Percentiles rank a stretch among this genome's conserved stretches.
These are phyloP conservation scores for Stephania japonica DNA, from an alignment of 164 flowering plant genomes.

Conservation along the genomic window DNA sequence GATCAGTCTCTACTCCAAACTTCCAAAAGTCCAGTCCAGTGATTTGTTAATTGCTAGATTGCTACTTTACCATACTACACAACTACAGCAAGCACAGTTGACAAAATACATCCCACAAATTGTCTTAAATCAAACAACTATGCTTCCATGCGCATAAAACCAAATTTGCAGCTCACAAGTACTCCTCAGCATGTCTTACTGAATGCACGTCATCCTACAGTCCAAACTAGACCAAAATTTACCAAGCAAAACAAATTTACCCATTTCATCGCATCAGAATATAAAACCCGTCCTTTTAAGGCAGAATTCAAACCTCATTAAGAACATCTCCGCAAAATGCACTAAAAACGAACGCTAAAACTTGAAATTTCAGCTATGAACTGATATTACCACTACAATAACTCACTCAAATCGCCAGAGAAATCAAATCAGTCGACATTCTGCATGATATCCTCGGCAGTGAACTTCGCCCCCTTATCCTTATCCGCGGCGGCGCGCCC, in stretches of 20 bases:
- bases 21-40: too few species aligned
- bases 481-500: constrained; percentile 66
- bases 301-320: background rate
- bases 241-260: background rate
- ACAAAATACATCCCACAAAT: too few species aligned
- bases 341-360: background rate
- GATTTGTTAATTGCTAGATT: too few species aligned
- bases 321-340: background rate
- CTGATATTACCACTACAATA: background rate
- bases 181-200: too few species aligned
- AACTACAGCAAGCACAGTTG: too few species aligned
- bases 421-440: constrained; percentile 9
- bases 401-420: background rate
- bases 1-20: too few species aligned
- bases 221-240: too few species aligned
- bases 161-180: too few species aligned
- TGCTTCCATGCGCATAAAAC: too few species aligned
- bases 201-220: too few species aligned
- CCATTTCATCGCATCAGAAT: background rate
- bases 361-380: background rate
- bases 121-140: too few species aligned
- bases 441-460: constrained; percentile 51
- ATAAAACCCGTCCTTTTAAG: background rate
- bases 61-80: too few species aligned
- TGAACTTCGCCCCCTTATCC: constrained; percentile 69